Base-by-base conservation (phyloP, 2,329 filamentous ascomycete genomes). In the Escovopsis sp. region DNA sequence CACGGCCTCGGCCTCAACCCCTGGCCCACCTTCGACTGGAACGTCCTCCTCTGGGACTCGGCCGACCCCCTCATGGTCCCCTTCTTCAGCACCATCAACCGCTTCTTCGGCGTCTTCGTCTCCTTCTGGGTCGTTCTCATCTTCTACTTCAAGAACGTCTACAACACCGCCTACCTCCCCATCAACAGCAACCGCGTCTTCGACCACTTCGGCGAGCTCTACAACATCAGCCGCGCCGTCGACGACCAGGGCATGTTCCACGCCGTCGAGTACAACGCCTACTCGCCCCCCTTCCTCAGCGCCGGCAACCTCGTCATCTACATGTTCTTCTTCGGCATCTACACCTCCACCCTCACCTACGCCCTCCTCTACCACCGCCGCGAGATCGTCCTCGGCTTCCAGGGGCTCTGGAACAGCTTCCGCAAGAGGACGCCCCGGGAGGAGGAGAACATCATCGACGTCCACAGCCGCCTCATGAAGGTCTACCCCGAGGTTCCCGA, bases 21-120 rank as follows among this genome's bases (percentile, higher is more conserved):
- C 1, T 55, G 59, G 35, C 60, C 63, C 3, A 66, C 63, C 3
- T 63, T 61, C 40, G 63, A 66, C 43, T 66, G 63, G 63, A 66
- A 66, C 42, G 48, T 63, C 31, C 42, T 65, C 15, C 55, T 62
- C 4, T 59, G 56, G 56, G 56, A 59, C 34, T 58, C 56, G 27
- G 48, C 56, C 43, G 61, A 64, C 38, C 61, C 61, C 1, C 53
- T 65, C 35, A 63, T 65, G 57, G 57, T 65, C 7, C 66, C 67
- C 4, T 68, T 66, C 47, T 68, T 73, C 53, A 70, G 68, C 19
- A 76, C 75, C 30, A 60, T 72, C 36, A 80, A 80, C 51, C 70
- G 68, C 16, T 60, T 76, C 41, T 54, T 75, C 31, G 74, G 74
- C 21, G 62, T 69, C 34, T 60, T 74, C 11, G 42, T 70, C 25